Conservation (phyloP, 768 basidiomycete genomes). For the Auricularia sp. region DNA sequence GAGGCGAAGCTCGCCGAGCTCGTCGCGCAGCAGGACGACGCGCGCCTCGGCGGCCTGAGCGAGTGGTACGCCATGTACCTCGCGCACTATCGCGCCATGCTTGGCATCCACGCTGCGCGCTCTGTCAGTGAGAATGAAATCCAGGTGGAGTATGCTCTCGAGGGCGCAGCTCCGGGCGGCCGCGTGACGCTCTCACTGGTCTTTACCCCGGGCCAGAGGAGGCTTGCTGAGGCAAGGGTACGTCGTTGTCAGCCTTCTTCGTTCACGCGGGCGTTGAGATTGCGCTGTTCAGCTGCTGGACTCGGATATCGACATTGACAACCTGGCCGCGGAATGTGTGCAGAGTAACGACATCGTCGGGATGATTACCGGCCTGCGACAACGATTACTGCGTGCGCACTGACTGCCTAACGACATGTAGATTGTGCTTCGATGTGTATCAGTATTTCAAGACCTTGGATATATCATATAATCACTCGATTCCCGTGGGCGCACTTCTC, state of each 20-base stretch:
- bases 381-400: not conserved
- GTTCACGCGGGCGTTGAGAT: not conserved
- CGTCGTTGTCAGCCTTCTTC: not conserved
- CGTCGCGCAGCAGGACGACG: slow-evolving; percentile 43
- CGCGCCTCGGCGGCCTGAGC: slow-evolving; percentile 51
- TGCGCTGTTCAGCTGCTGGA: not conserved
- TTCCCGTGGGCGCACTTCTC: too few species aligned
- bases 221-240: not conserved
- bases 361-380: not conserved
- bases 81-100: not conserved
- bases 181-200: not conserved
- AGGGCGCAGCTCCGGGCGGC: not conserved
- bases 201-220: not conserved
- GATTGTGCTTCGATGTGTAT: too few species aligned
- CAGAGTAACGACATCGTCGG: not conserved
- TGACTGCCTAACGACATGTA: too few species aligned
- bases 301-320: not conserved
- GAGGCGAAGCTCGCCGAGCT: slow-evolving; percentile 59
- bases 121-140: not conserved
- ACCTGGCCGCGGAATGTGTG: not conserved
- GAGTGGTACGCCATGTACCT: slow-evolving; percentile 42
- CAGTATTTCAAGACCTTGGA: too few species aligned
- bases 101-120: not conserved
- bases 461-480: too few species aligned
- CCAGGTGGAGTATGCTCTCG: not conserved